These are phyloP conservation scores for Pythium guiyangense DNA, from an alignment of 352 stramenopile species.

Conservation along the genomic window DNA sequence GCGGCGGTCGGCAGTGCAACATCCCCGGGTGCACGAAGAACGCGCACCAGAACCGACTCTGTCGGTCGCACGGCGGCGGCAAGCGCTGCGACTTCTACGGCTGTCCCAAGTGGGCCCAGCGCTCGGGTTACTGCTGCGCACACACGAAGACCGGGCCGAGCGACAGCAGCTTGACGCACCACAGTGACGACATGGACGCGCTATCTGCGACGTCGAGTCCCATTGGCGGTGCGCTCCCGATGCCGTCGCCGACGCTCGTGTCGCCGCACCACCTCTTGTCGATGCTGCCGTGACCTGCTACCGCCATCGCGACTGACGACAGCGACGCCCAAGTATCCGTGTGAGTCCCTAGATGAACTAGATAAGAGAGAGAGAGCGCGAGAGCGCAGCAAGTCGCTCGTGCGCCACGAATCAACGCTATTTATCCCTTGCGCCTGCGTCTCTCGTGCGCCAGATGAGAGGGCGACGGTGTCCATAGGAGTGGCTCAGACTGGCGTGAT, in stretches of 20 bases:
- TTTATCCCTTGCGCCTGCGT: neutral
- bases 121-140: constrained; percentile 78
- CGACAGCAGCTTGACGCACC: neutral
- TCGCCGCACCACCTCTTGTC: constrained; percentile 63
- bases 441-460: neutral
- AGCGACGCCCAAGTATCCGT: neutral
- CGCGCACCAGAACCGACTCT: constrained; percentile 79
- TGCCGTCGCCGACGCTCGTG: constrained; percentile 50
- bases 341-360: neutral
- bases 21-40: constrained; percentile 79
- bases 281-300: constrained; percentile 30
- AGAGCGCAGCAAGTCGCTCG: neutral
- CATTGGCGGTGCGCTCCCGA: constrained; percentile 10
- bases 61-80: constrained; percentile 74
- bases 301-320: neutral
- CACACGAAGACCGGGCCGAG: constrained; percentile 64
- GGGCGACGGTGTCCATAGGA: neutral
- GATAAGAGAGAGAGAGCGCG: neutral
- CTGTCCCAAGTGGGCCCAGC: constrained; percentile 82
- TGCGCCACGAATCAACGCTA: constrained; percentile 1
- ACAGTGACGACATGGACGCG: neutral
- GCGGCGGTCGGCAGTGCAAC: constrained; percentile 72
- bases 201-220: constrained; percentile 8
- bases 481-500: constrained; percentile 59
- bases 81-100: constrained; percentile 76